Percentiles rank a stretch among this genome's conserved stretches.
Conservation (phyloP, 2,329 filamentous ascomycete species). For the Myriosclerotinia scirpicola region DNA sequence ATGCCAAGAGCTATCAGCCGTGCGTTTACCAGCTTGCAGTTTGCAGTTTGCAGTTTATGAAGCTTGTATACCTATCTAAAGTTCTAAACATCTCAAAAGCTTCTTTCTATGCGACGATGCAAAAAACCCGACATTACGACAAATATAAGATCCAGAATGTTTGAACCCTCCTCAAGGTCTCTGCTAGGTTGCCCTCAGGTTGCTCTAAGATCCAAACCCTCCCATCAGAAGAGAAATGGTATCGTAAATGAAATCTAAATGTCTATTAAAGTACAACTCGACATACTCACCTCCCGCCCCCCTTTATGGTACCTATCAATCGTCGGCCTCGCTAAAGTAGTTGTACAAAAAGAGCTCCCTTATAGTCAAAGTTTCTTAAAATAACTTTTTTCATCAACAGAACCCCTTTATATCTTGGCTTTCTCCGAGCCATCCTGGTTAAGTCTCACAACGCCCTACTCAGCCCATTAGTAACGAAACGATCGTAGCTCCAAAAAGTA, state of each 20-base stretch:
- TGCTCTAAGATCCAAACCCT: background rate
- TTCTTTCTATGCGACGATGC: background rate
- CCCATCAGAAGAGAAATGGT: background rate
- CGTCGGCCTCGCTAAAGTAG: too few species aligned
- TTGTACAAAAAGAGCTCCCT: background rate
- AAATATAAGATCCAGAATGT: background rate
- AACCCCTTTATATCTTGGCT: slow-evolving; percentile 23
- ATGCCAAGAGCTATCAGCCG: background rate
- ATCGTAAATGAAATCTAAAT: slow-evolving; percentile 6
- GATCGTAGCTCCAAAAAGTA: background rate
- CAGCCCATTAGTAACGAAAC: slow-evolving; percentile 22
- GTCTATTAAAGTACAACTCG: slow-evolving; percentile 11
- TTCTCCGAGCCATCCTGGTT: slow-evolving; percentile 30
- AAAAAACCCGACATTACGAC: background rate
- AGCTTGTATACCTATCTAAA: background rate
- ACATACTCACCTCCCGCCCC: too few species aligned
- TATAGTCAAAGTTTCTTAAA: too few species aligned
- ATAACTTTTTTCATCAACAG: background rate
- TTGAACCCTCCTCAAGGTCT: background rate
- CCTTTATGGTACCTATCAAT: background rate
- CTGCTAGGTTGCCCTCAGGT: background rate
- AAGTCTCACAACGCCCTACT: slow-evolving; percentile 39
- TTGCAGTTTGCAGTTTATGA: background rate
- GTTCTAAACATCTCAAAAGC: background rate
- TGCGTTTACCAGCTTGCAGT: background rate